Evolutionary conservation across 768 basidiomycete genomes (phyloP).

Genomic region (Naganishia randhawae): DNA sequence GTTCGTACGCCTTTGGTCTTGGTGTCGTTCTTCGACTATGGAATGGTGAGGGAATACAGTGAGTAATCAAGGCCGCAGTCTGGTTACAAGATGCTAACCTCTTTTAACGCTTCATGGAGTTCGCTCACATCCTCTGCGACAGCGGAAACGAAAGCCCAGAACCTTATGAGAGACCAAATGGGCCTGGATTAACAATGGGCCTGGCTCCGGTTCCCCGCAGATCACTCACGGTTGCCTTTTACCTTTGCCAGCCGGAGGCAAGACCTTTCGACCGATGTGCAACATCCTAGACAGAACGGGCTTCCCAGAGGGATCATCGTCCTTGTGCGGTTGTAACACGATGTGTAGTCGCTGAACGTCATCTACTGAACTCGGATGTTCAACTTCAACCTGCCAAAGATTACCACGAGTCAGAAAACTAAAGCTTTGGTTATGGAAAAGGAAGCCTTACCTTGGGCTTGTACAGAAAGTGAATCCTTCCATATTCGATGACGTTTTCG

Average conservation of each 20-base stretch:
- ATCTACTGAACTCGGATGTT: conserved; percentile 19
- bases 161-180: too few relatives aligned
- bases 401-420: neutral
- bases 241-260: conserved; percentile 24
- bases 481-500: conserved; percentile 28
- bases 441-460: conserved; percentile 25
- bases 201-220: too few relatives aligned
- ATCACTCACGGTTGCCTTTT: conserved; percentile 24
- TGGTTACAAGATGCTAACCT: neutral
- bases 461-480: conserved; percentile 31
- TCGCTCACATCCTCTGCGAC: conserved; percentile 27
- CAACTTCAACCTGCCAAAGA: conserved; percentile 22
- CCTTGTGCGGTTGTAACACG: conserved; percentile 28
- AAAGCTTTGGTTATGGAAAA: too few relatives aligned
- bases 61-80: neutral
- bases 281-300: conserved; percentile 26
- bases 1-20: conserved; percentile 30
- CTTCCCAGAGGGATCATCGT: conserved; percentile 6
- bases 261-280: conserved; percentile 26
- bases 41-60: neutral
- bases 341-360: conserved; percentile 31
- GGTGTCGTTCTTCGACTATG: conserved; percentile 27
- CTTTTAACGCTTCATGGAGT: conserved; percentile 22
- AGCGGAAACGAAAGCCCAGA: conserved; percentile 31
- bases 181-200: too few relatives aligned